Evolutionary conservation across 2,329 filamentous ascomycete species (phyloP).

Genomic region (Elsinoe australis): DNA sequence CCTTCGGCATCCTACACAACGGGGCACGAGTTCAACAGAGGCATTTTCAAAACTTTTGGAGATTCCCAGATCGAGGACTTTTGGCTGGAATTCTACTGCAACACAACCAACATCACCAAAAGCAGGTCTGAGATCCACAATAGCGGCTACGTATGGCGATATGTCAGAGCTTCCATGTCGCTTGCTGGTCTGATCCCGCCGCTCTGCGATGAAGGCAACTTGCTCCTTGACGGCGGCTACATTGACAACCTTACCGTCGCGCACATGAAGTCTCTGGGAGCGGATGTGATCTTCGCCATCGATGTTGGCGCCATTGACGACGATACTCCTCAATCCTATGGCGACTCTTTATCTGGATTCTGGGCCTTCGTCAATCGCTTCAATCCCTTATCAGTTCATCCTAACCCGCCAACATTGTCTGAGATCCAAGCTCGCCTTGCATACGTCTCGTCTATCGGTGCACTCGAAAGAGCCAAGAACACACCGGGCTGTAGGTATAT

Average conservation of each 20-base stretch:
- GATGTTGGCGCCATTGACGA: constrained; percentile 93
- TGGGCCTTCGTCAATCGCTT: constrained; percentile 94
- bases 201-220: constrained; percentile 90
- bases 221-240: constrained; percentile 94
- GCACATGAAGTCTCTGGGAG: constrained; percentile 92
- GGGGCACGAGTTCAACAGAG: constrained; percentile 96
- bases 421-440: constrained; percentile 94
- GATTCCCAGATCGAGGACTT: constrained; percentile 98
- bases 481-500: constrained; percentile 92
- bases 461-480: constrained; percentile 84
- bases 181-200: constrained; percentile 87
- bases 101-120: constrained; percentile 97
- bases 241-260: constrained; percentile 94
- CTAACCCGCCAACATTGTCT: constrained; percentile 88
- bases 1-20: constrained; percentile 96
- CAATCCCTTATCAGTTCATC: constrained; percentile 84
- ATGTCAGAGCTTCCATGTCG: constrained; percentile 94
- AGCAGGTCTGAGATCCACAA: constrained; percentile 88
- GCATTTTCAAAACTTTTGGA: constrained; percentile 97
- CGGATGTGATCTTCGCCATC: constrained; percentile 89
- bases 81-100: constrained; percentile 98
- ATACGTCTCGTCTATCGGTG: constrained; percentile 91
- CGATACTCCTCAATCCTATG: constrained; percentile 82
- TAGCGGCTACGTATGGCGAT: constrained; percentile 94
- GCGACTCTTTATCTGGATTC: constrained; percentile 86